Percentiles rank a stretch among this genome's conserved stretches.
These are phyloP conservation scores for Penicillium simplicissimum DNA, from an alignment of 495 filamentous ascomycete genomes.

Conservation along the genomic window DNA sequence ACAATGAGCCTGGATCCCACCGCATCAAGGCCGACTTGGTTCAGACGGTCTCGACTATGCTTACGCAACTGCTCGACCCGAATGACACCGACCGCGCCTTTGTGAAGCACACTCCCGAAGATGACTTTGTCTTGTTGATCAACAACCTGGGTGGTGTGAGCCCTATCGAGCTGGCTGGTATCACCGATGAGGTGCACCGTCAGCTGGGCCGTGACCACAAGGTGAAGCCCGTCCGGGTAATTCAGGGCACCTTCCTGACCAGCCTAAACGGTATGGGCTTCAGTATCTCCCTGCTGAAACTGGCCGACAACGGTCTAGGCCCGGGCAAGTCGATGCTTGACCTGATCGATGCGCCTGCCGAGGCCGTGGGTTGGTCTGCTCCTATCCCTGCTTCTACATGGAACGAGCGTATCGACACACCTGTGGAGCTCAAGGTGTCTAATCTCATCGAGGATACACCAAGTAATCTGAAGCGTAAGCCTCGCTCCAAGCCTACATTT, in stretches of 20 bases:
- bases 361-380: slow-evolving; percentile 83
- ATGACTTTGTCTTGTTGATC: slow-evolving; percentile 74
- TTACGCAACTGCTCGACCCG: slow-evolving; percentile 75
- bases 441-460: slow-evolving; percentile 57
- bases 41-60: slow-evolving; percentile 74
- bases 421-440: slow-evolving; percentile 51
- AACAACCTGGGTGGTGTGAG: slow-evolving; percentile 96
- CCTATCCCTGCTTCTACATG: slow-evolving; percentile 62
- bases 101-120: slow-evolving; percentile 60
- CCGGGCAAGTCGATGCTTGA: slow-evolving; percentile 77
- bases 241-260: slow-evolving; percentile 68
- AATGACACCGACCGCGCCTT: slow-evolving; percentile 81
- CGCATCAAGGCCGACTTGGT: slow-evolving; percentile 65
- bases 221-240: slow-evolving; percentile 68
- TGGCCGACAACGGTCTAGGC: slow-evolving; percentile 77
- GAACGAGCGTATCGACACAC: slow-evolving; percentile 44
- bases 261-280: slow-evolving; percentile 93
- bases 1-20: slow-evolving; percentile 90
- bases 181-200: slow-evolving; percentile 80
- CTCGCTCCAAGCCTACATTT: background rate
- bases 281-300: slow-evolving; percentile 80
- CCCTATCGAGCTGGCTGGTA: slow-evolving; percentile 83
- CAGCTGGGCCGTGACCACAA: slow-evolving; percentile 70
- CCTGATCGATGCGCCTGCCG: slow-evolving; percentile 80
- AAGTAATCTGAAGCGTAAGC: slow-evolving; percentile 68